Conservation (phyloP, 371 early-diverging fungal genomes). For the Chytridium lagenaria region DNA sequence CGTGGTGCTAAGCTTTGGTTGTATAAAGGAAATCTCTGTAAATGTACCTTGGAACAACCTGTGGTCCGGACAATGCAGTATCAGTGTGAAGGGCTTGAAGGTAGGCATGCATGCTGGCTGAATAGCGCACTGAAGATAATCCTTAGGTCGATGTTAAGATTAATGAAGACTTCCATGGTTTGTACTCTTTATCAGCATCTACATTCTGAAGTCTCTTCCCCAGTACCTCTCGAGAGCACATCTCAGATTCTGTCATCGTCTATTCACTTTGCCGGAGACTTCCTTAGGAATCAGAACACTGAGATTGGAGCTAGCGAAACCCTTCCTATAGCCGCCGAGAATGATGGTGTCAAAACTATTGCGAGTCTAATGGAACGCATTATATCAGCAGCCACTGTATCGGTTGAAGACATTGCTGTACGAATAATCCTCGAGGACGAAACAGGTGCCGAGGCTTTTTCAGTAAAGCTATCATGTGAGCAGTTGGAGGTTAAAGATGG, state of each 20-base stretch:
- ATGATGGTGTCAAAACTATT: conserved; percentile 14
- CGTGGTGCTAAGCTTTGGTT: conserved; percentile 70
- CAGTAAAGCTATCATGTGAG: not conserved
- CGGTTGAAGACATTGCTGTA: not conserved
- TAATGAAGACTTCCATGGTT: not conserved
- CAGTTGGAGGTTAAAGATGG: not conserved
- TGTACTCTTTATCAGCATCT: not conserved
- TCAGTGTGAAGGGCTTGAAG: conserved; percentile 76
- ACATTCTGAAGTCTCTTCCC: conserved; percentile 43
- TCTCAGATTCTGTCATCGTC: conserved; percentile 80
- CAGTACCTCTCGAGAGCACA: conserved; percentile 25
- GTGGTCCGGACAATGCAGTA: conserved; percentile 75
- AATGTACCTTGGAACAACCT: conserved; percentile 84
- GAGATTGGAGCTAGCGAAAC: conserved; percentile 41
- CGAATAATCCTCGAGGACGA: not conserved
- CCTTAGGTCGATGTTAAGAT: not conserved
- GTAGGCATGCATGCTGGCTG: conserved; percentile 64
- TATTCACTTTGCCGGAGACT: conserved; percentile 85
- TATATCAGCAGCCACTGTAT: conserved; percentile 3
- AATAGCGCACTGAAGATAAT: not conserved
- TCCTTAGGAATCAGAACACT: conserved; percentile 71
- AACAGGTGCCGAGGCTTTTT: not conserved
- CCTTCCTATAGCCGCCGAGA: not conserved
- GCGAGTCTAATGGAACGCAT: conserved; percentile 21
- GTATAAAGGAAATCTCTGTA: conserved; percentile 73